Evolutionary conservation across 441 rosid species (phyloP).

Genomic region (Melastoma candidum): DNA sequence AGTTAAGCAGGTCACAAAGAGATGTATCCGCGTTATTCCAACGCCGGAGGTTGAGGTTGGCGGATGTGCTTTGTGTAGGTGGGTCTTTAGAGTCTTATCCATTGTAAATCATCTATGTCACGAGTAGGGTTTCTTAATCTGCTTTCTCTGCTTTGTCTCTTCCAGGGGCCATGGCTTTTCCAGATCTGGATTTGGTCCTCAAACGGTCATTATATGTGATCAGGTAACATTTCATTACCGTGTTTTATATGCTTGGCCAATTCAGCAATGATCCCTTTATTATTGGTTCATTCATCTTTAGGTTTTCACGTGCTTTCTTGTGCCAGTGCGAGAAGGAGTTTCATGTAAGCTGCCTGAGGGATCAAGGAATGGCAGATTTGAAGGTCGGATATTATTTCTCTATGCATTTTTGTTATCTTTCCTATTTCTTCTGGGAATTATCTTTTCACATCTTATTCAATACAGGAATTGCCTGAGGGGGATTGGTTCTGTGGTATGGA

Average conservation of each 20-base stretch:
- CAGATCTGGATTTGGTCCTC: conserved; percentile 55
- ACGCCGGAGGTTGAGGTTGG: conserved; percentile 49
- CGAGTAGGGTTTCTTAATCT: too few species aligned
- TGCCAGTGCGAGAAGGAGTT: conserved; percentile 87
- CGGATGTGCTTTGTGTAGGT: conserved; percentile 92
- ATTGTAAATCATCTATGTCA: too few species aligned
- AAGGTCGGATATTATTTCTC: conserved; percentile 33
- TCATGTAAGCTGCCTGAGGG: conserved; percentile 91
- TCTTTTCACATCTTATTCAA: conserved; percentile 8
- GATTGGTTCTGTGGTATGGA: conserved; percentile 74
- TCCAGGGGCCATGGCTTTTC: conserved; percentile 68
- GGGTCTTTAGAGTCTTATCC: conserved; percentile 1
- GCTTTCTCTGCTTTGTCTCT: conserved; percentile 6
- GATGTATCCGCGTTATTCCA: conserved; percentile 79
- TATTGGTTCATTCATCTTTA: neutral
- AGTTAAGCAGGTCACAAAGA: conserved; percentile 60
- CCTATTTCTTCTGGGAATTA: conserved; percentile 2
- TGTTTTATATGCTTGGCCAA: too few species aligned
- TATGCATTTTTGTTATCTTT: neutral
- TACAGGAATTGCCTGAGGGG: conserved; percentile 81
- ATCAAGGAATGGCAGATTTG: conserved; percentile 66
- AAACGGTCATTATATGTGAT: conserved; percentile 81
- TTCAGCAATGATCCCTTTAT: conserved; percentile 1
- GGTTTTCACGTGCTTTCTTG: conserved; percentile 6
- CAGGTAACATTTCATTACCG: conserved; percentile 35